Evolutionary conservation across 495 filamentous ascomycete genomes (phyloP), one percentile per base, ranked within the genome.

Genomic region (Viridothelium virens): DNA sequence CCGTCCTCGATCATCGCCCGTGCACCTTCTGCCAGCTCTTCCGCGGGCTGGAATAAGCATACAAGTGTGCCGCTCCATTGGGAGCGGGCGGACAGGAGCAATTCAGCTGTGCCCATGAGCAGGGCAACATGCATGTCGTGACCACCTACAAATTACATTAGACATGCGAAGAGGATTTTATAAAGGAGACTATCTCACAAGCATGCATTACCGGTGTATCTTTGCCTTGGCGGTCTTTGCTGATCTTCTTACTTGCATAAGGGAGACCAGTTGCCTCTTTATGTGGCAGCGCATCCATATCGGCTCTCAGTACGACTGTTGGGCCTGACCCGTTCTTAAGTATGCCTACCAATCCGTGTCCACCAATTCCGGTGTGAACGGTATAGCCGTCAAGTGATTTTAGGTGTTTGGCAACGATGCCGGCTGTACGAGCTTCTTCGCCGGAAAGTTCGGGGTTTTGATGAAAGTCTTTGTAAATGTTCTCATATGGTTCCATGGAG

Each of bases 111-210:
- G 0, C 80, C 83, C 2, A 84, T 75, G 0, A 84, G 76, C 68
- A 78, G 81, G 0, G 83, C 83, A 2, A 85, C 77, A 44, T 85
- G 83, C 78, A 84, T 82, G 53, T 85, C 83, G 70, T 85, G 83
- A 1, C 82, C 83, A 63, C 83, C 53, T 59, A 33, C 18, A 6
- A 12, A 44, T 12, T 44, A 12, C 12, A 6, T 6, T 5, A 6
- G 39, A 6, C 39, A 6, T 6, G 5, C 5, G 12, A 44, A 44
- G 39, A 44, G 5, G 6, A 44, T 44, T 44, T 44, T 6, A 44
- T 44, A 44, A 44, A 44, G 5, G 12, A 12, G 5, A 5, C 39
- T 44, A 6, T 44, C 53, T 59, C 25, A 59, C 66, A 67, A 38
- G 66, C 66, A 67, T 67, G 66, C 66, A 67, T 67, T 5, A 67